A percentile compares a stretch with the other conserved stretches of the same genome.
phyloP scores from a whole-genome alignment of 2,329 filamentous ascomycete species.

The Claviceps spartinae region DNA sequence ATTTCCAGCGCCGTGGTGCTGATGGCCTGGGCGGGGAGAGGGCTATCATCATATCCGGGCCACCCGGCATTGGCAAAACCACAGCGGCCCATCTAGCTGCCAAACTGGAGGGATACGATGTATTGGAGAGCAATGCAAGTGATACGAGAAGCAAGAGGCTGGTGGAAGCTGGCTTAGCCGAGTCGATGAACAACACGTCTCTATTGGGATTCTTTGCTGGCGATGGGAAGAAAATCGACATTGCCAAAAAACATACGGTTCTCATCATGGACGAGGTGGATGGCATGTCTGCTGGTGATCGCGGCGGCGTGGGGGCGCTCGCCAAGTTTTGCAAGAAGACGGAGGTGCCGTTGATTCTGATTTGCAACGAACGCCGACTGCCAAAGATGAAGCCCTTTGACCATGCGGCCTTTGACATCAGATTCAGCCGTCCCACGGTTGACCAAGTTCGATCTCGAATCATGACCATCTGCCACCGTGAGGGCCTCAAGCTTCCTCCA shows the following conservation, averaged over 20 bases:
- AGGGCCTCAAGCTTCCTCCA: constrained; percentile 72
- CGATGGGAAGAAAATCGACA: constrained; percentile 67
- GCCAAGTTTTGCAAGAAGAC: constrained; percentile 94
- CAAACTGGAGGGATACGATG: constrained; percentile 82
- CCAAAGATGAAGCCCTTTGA: constrained; percentile 99
- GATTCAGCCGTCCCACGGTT: constrained; percentile 77
- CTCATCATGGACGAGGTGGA: constrained; percentile 99
- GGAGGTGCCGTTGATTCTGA: constrained; percentile 85
- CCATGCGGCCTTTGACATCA: constrained; percentile 66
- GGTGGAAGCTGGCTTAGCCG: constrained; percentile 75
- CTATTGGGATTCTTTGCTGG: constrained; percentile 81
- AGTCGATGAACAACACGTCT: constrained; percentile 87
- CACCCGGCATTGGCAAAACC: constrained; percentile 93
- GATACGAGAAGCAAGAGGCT: constrained; percentile 93
- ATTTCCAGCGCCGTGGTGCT: constrained; percentile 70
- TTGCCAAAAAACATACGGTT: constrained; percentile 80
- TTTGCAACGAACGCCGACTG: constrained; percentile 86
- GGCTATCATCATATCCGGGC: constrained; percentile 89
- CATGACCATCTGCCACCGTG: constrained; percentile 87
- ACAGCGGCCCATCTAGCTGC: constrained; percentile 91
- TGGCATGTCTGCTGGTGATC: constrained; percentile 94
- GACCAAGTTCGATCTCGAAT: constrained; percentile 86
- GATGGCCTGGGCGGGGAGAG: constrained; percentile 75
- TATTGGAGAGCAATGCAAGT: constrained; percentile 90
- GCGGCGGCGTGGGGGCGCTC: constrained; percentile 86